Base-by-base conservation (phyloP, 371 early-diverging fungal genomes). In the Blyttiomyces sp. region DNA sequence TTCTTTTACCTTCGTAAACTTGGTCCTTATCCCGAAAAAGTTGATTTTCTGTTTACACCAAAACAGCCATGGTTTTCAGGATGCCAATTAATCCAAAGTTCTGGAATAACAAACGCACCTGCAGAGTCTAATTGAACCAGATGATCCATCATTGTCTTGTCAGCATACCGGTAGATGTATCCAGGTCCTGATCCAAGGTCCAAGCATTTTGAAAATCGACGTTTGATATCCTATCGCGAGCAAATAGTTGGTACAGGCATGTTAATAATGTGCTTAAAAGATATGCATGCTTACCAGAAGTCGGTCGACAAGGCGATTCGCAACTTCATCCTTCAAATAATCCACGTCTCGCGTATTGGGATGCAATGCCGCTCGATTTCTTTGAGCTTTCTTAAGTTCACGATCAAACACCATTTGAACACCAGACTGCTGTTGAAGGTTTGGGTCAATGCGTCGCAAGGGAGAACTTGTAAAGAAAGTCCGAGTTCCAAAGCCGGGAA, bases 131-230 rank as follows among this genome's bases (percentile, higher is more conserved):
- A 88, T 91, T 89, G 88, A 32, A 94, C 79, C 57, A 95, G 61
- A 49, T 86, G 85, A 53, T 92, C 84, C 77, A 86, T 80, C 76
- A 88, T 87, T 36, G 88, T 91, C n/a, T 73, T 71, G 57, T 89
- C 89, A 1, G 91, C 72, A 49, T 83, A 83, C 74, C 92, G 91
- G 24, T 82, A 80, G 58, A 95, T 78, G 70, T 94, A 91, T 17
- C 97, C 97, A 45, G 87, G 82, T 4, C 96, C 95, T 21, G 92
- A 80, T 4, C 94, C 94, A 33, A 95, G 71, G 69, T 96, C 97
- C 9, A 96, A 88, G 0, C 95, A 85, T 7, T 84, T 87, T 54
- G 82, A 68, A 71, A 89, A 93, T 44, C 86, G 77, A 39, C 91
- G 83, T 66, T 94, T 94, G 70, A 95, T 91, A 55, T 90, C 92